phyloP scores from a whole-genome alignment of 345 rosid genomes.

The Erysimum cheiranthoides region DNA sequence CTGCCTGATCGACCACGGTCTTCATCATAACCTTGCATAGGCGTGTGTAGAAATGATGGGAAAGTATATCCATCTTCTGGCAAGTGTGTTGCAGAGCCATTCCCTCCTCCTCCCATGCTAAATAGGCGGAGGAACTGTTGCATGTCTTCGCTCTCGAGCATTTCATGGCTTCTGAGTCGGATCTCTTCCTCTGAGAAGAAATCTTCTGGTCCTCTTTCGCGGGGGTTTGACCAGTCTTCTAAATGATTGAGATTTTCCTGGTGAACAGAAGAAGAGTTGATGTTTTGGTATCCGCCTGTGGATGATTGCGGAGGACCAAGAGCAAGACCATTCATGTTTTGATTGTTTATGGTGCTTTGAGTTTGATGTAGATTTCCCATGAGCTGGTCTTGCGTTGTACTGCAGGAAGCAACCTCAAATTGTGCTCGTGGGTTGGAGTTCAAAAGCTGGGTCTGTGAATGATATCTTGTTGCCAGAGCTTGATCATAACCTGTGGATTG shows the following conservation, averaged over 20 bases:
- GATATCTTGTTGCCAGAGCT: slow-evolving; percentile 54
- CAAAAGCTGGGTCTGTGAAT: slow-evolving; percentile 58
- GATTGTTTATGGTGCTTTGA: slow-evolving; percentile 55
- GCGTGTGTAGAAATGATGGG: slow-evolving; percentile 64
- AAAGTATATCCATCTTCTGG: slow-evolving; percentile 74
- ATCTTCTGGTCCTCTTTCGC: slow-evolving; percentile 77
- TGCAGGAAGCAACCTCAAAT: slow-evolving; percentile 52
- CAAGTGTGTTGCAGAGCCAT: slow-evolving; percentile 49
- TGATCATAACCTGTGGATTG: slow-evolving; percentile 62
- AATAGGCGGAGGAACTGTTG: slow-evolving; percentile 84
- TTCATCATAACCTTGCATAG: slow-evolving; percentile 80
- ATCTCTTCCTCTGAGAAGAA: slow-evolving; percentile 88
- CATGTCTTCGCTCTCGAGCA: slow-evolving; percentile 98
- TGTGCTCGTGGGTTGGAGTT: slow-evolving; percentile 61
- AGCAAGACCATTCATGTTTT: slow-evolving; percentile 60
- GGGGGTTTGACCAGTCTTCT: slow-evolving; percentile 77
- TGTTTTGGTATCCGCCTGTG: slow-evolving; percentile 54
- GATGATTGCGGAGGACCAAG: slow-evolving; percentile 78
- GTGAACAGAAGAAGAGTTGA: slow-evolving; percentile 56
- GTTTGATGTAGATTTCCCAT: slow-evolving; percentile 53
- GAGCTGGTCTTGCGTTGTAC: slow-evolving; percentile 54
- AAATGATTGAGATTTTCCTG: slow-evolving; percentile 62
- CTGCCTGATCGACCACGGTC: slow-evolving; percentile 77
- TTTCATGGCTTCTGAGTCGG: slow-evolving; percentile 84
- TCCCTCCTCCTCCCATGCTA: slow-evolving; percentile 80